Base-by-base conservation (phyloP, 176 grass and related monocot species). In the Musa schizocarpa region DNA sequence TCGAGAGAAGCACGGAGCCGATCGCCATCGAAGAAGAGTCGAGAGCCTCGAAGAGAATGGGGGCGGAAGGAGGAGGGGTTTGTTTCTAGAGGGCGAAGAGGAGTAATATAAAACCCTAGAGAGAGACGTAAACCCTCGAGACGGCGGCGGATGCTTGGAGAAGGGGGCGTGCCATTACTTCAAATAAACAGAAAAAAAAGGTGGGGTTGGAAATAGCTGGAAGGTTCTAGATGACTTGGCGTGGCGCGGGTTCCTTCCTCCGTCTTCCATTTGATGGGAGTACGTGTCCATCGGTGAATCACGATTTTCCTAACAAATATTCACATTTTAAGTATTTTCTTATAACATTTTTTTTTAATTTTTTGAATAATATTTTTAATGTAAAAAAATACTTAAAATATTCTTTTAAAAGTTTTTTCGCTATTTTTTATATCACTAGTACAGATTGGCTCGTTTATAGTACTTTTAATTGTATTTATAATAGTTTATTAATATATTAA, bases 1-100 rank as follows among this genome's bases (percentile, higher is more conserved):
- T 83, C 19, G 89, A 92, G 6, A 87, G 75, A 63, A 98, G 53
- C 76, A 98, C 87, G 17, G 88, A 87, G 53, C 88, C 88, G 51
- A 91, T 89, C 65, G 90, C 82, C 95, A 98, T 98, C 63, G 67
- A 63, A 20, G 73, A 74, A 52, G 17, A 56, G 54, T 24, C 10
- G 9, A 21, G 16, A 8, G 19, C 19, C 12, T 9, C 50, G 71
- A 13, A 68, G 24, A 16, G 65, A 14, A 14, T 48, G 13, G 65
- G 34, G 65, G 65, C 12, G 23, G 65, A 29, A 12, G 11, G 9
- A 22, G 8, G 21, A 29, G 64, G 26, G 3, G 34, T 0, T 43
- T 6, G 34, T 0, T 43, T 6, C 4, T 43, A 0, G 34, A 43
- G 3, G 34, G 34, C 34, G 34, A 5, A 43, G 34, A 43, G 34